phyloP scores from a whole-genome alignment of 306 rosid genomes.

The Biancaea sappan region DNA sequence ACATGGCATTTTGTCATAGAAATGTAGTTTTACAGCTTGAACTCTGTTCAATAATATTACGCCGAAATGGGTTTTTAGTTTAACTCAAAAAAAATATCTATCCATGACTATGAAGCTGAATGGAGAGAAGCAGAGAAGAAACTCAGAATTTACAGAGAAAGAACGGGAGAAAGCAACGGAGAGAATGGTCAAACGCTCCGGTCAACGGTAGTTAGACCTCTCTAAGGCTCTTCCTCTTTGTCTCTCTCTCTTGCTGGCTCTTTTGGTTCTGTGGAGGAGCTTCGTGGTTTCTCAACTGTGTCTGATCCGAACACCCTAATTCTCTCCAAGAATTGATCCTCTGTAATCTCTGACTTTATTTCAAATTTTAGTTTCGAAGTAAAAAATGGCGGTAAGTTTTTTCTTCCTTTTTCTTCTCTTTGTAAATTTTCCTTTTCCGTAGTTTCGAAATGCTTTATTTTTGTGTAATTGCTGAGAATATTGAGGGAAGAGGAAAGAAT shows the following conservation, averaged over 20 bases:
- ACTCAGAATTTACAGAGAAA: slow-evolving; percentile 43
- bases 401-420: background rate
- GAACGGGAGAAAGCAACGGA: background rate
- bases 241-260: slow-evolving; percentile 3
- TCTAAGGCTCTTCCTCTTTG: background rate
- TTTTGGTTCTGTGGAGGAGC: slow-evolving; percentile 18
- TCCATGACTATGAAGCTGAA: background rate
- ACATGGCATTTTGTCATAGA: too few relatives aligned
- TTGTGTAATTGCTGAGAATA: slow-evolving; percentile 24
- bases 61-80: too few relatives aligned
- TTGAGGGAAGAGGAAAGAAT: background rate
- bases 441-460: background rate
- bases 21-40: too few relatives aligned
- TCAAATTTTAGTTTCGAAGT: slow-evolving; percentile 35
- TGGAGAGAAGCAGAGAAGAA: slow-evolving; percentile 28
- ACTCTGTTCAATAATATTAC: too few relatives aligned
- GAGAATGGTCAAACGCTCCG: slow-evolving; percentile 56
- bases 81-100: too few relatives aligned
- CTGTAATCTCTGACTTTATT: slow-evolving; percentile 12
- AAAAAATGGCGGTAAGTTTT: slow-evolving; percentile 57
- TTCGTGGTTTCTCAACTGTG: slow-evolving; percentile 24
- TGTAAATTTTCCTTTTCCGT: background rate
- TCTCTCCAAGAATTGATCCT: background rate
- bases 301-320: slow-evolving; percentile 22
- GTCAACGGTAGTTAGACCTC: slow-evolving; percentile 54